A percentile compares a stretch with the other conserved stretches of the same genome.
phyloP scores from a whole-genome alignment of 176 grass and related monocot species.

The Phyllostachys edulis region DNA sequence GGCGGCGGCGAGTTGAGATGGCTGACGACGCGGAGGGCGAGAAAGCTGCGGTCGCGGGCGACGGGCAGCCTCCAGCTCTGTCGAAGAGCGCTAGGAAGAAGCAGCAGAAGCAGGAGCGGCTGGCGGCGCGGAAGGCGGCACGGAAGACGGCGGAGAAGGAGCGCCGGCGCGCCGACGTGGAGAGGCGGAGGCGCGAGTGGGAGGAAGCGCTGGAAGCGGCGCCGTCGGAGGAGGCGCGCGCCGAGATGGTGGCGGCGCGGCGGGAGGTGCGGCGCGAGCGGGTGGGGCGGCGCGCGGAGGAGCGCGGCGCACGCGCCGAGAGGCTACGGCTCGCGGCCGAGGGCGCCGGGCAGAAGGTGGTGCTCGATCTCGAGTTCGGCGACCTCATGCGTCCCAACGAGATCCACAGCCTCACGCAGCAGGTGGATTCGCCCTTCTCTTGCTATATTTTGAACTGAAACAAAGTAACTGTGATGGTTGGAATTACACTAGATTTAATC shows the following conservation, averaged over 20 bases:
- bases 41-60: background rate
- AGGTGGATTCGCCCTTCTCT: conserved; percentile 41
- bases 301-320: conserved; percentile 46
- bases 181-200: conserved; percentile 64
- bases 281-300: conserved; percentile 50
- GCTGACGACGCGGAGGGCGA: conserved; percentile 32
- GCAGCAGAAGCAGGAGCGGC: conserved; percentile 60
- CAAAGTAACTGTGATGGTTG: background rate
- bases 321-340: conserved; percentile 54
- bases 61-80: background rate
- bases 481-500: background rate
- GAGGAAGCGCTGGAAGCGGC: conserved; percentile 51
- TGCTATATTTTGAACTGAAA: background rate
- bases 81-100: conserved; percentile 73
- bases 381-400: conserved; percentile 75
- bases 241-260: conserved; percentile 42
- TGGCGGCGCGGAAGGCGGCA: conserved; percentile 55
- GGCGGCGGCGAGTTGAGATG: conserved; percentile 37
- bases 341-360: conserved; percentile 62
- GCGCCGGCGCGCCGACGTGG: conserved; percentile 41
- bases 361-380: conserved; percentile 73
- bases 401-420: conserved; percentile 72
- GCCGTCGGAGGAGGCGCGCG: conserved; percentile 57
- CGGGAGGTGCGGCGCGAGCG: conserved; percentile 53
- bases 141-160: conserved; percentile 75